Conservation (phyloP, 257 asterid genomes). For the Linaria vulgaris region DNA sequence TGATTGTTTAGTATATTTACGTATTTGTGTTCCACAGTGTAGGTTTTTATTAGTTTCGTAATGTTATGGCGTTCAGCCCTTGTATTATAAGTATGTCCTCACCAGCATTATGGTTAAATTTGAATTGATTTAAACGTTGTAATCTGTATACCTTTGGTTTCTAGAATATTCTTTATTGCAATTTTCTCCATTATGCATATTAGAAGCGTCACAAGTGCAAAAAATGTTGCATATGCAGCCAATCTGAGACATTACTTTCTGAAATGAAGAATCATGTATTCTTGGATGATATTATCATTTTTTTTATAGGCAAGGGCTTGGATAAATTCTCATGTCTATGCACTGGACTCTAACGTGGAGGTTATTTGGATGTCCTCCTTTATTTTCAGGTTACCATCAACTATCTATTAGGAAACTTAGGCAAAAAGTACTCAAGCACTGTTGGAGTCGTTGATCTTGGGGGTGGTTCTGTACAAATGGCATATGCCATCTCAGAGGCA, state of each 20-base stretch:
- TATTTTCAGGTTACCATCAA: slow-evolving; percentile 65
- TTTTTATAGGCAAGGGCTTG: too few relatives aligned
- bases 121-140: too few relatives aligned
- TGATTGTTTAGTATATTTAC: too few relatives aligned
- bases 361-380: slow-evolving; percentile 10
- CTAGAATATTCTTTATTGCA: too few relatives aligned
- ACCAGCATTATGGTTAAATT: too few relatives aligned
- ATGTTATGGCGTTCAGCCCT: background rate
- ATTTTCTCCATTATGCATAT: too few relatives aligned
- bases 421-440: slow-evolving; percentile 51
- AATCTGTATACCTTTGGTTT: too few relatives aligned
- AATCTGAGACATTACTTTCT: too few relatives aligned
- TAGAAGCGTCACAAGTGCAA: too few relatives aligned
- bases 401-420: slow-evolving; percentile 70
- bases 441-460: slow-evolving; percentile 86
- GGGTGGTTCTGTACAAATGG: slow-evolving; percentile 89
- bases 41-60: background rate
- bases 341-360: slow-evolving; percentile 8
- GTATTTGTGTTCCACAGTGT: background rate
- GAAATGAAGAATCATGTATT: too few relatives aligned
- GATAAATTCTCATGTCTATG: slow-evolving; percentile 7
- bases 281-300: too few relatives aligned
- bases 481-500: slow-evolving; percentile 67
- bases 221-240: too few relatives aligned
- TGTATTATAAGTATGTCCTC: background rate